Base-by-base conservation (phyloP, 2,329 filamentous ascomycete species). In the Nemania serpens region DNA sequence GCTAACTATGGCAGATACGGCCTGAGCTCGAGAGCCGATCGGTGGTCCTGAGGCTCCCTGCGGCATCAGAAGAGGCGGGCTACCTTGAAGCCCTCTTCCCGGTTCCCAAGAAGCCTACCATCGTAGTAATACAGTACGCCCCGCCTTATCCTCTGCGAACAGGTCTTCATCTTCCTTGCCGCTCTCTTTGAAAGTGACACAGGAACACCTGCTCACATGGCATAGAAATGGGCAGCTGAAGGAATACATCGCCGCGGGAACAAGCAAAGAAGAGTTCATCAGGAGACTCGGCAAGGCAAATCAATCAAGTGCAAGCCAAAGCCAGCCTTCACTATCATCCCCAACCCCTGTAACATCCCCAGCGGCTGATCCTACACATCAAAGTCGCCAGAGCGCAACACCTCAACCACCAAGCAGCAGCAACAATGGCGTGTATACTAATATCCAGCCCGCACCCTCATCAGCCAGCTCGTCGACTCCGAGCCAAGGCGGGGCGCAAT, bases 11-110 rank as follows among this genome's bases (percentile, higher is more conserved):
- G 5, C 64, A 89, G 85, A 72, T 90, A 55, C 81, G 78, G 54
- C 76, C 77, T 54, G 71, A 86, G 29, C 79, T 95, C 59, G 76
- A 79, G 25, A 78, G 82, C 37, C 85, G 88, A 70, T 84, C 91
- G 2, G 81, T 97, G 18, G 77, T 89, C 7, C 80, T 97, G 20
- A 85, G 88, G 52, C 80, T 97, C 20, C 76, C 82, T 36, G 86
- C 88, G 17, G 91, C 88, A 20, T 93, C 90, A 1, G 84, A 90
- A 66, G 93, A 97, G 78, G 92, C 92, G 10, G 87, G 85, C 5
- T 96, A 92, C 70, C 81, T 98, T 13, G 84, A 88, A 10, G 91
- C 91, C 47, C 91, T 97, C 70, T 96, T 91, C 69, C 91, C 91
- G 0, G 79, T 97, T n/a, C 84, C 86, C 1, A 86, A 86, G 66